Base-by-base conservation (phyloP, 1,139 yeast genomes). In the Geotrichum reessii region DNA sequence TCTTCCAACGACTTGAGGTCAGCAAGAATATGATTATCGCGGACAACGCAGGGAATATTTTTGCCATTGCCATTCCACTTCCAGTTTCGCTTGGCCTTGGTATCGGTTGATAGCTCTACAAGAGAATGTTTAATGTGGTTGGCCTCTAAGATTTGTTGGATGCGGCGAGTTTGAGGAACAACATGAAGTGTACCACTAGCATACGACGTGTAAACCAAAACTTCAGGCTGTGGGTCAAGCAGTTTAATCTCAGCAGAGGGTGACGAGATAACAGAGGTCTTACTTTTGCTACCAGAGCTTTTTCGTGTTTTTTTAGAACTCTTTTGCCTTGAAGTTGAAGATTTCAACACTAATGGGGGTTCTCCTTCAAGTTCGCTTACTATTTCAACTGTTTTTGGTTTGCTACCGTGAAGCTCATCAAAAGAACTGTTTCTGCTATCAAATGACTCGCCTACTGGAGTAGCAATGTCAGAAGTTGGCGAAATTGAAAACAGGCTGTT, bases 121-220 rank as follows among this genome's bases (percentile, higher is more conserved):
- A 84, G 81, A 37, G 81, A 79, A 71, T 83, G 90, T 62, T 81
- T 77, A 61, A 92, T 76, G 49, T 84, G 81, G 71, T 90, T 88
- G 1, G 93, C 95, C 49, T 83, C 81, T 52, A 92, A 78, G 59
- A 92, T 89, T 0, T 90, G 86, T 19, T 81, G 81, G 58, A 93
- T 76, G 60, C 92, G 76, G 69, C 87, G 87, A 47, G 96, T 90
- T 65, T 93, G 78, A 19, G 86, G 82, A 66, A 86, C 82, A 69
- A 90, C 81, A 69, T 87, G 92, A 79, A 86, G 86, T 0, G 95
- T 96, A 50, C 84, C 84, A 37, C 96, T 95, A 0, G 97, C 95
- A 58, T 91, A 77, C 0, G 98, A 92, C 0, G 97, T 89, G 75
- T 79, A 91, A 37, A 92, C 72, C 70, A 84, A 88, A 33, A 89